Conservation (phyloP, 345 rosid species). For the Pugionium cornutum region DNA sequence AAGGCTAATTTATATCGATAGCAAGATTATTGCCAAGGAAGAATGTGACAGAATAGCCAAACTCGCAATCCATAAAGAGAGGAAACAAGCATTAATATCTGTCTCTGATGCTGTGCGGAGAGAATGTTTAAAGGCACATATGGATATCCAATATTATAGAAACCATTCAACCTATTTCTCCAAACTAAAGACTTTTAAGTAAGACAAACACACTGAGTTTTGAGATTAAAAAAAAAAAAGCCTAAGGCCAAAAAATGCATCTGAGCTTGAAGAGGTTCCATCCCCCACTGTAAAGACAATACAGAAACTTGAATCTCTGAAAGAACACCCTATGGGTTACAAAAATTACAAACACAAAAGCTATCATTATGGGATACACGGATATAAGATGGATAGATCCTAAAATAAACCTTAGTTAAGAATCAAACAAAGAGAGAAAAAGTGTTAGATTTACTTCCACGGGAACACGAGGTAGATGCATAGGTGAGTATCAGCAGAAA, state of each 20-base stretch:
- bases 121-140: conserved; percentile 10
- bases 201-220: conserved; percentile 5
- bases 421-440: background rate
- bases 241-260: no score
- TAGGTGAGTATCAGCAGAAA: no score
- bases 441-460: no score
- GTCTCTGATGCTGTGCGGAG: conserved; percentile 28
- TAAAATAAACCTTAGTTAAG: conserved; percentile 11
- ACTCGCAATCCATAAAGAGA: conserved; percentile 35
- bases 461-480: no score
- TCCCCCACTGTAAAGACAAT: no score
- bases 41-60: conserved; percentile 40
- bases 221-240: background rate
- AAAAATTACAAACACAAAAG: background rate
- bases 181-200: background rate
- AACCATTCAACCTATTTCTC: conserved; percentile 36
- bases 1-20: background rate
- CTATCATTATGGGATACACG: background rate
- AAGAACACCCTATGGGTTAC: conserved; percentile 1
- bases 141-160: conserved; percentile 32
- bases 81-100: conserved; percentile 42
- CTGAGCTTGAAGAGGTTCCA: no score
- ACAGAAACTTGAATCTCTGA: background rate
- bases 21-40: background rate
- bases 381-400: no score